Percentiles rank a stretch among this genome's conserved stretches.
Evolutionary conservation across 2,329 filamentous ascomycete species (phyloP).

Genomic region (Apiospora kogelbergensis): DNA sequence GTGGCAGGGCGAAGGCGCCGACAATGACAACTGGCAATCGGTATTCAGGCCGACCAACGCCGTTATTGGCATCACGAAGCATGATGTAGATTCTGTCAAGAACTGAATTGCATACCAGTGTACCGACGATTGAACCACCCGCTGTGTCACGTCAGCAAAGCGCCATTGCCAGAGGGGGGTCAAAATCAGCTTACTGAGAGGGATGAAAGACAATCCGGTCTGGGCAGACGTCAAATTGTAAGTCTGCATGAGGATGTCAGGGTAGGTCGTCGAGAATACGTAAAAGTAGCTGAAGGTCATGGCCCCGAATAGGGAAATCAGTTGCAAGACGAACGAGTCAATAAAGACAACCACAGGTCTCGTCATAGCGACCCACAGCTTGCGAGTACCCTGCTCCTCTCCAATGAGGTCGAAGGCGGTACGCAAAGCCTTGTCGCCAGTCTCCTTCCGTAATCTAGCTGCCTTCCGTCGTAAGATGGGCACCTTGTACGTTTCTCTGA

Average conservation of each 20-base stretch:
- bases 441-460: constrained; percentile 29
- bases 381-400: constrained; percentile 24
- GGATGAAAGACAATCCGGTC: constrained; percentile 53
- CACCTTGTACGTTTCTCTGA: constrained; percentile 62
- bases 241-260: constrained; percentile 46
- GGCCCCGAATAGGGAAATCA: constrained; percentile 45
- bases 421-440: constrained; percentile 28
- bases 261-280: constrained; percentile 52
- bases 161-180: not conserved
- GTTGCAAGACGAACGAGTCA: constrained; percentile 53
- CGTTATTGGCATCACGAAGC: constrained; percentile 40
- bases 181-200: constrained; percentile 45
- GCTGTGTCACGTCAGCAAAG: constrained; percentile 33
- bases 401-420: constrained; percentile 32
- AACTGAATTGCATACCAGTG: constrained; percentile 47
- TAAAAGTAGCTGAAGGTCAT: constrained; percentile 54
- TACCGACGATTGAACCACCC: constrained; percentile 46
- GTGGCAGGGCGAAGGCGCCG: constrained; percentile 45
- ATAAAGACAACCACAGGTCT: constrained; percentile 47
- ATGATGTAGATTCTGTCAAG: constrained; percentile 55
- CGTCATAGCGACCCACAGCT: constrained; percentile 41
- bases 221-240: constrained; percentile 51
- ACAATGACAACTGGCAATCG: constrained; percentile 53
- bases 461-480: constrained; percentile 49
- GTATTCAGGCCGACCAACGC: constrained; percentile 50